phyloP scores from a whole-genome alignment of 352 stramenopile genomes.

The Globisporangium canariense region DNA sequence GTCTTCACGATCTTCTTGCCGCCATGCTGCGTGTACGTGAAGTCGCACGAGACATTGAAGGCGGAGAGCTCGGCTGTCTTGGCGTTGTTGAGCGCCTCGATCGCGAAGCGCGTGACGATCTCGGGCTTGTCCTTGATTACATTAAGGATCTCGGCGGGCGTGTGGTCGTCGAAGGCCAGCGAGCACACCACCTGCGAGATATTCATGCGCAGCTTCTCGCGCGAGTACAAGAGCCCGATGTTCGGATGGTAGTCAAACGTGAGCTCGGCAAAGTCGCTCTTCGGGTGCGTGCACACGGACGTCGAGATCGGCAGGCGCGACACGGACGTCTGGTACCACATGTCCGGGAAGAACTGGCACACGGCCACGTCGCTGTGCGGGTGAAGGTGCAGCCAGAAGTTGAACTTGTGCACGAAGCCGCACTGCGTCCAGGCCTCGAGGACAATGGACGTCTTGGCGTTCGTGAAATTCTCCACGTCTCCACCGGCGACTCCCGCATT shows the following conservation, averaged over 20 bases:
- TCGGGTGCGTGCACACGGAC: slow-evolving; percentile 45
- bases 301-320: slow-evolving; percentile 28
- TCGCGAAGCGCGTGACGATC: slow-evolving; percentile 50
- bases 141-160: slow-evolving; percentile 31
- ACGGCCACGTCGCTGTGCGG: slow-evolving; percentile 41
- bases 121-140: slow-evolving; percentile 29
- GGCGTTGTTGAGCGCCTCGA: slow-evolving; percentile 44
- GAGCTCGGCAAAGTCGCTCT: slow-evolving; percentile 63
- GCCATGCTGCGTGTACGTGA: slow-evolving; percentile 46
- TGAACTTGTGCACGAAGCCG: slow-evolving; percentile 38
- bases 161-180: slow-evolving; percentile 28
- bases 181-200: slow-evolving; percentile 43
- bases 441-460: slow-evolving; percentile 40
- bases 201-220: slow-evolving; percentile 32
- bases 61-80: slow-evolving; percentile 34
- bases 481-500: slow-evolving; percentile 18
- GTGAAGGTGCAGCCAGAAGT: slow-evolving; percentile 53
- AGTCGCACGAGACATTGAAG: slow-evolving; percentile 48
- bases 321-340: slow-evolving; percentile 65
- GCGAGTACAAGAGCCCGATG: slow-evolving; percentile 34
- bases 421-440: slow-evolving; percentile 64
- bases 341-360: slow-evolving; percentile 50
- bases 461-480: slow-evolving; percentile 27
- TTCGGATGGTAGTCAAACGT: slow-evolving; percentile 63
- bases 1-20: slow-evolving; percentile 22